phyloP scores from a whole-genome alignment of 1,284 basidiomycete genomes.

The Sporisorium exsertum region DNA sequence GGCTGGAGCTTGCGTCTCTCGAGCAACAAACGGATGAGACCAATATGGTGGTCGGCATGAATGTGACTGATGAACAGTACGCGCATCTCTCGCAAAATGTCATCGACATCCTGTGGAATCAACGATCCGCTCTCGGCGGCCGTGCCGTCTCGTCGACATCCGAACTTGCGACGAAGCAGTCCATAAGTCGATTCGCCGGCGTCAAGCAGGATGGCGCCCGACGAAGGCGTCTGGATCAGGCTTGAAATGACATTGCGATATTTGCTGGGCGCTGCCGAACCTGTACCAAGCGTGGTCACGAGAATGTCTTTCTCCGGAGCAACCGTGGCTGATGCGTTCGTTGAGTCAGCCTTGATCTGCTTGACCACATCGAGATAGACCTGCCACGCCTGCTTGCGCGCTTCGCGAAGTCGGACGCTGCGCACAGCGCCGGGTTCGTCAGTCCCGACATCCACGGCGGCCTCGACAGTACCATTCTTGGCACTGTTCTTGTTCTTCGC shows the following conservation, averaged over 20 bases:
- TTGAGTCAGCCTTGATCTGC: slow-evolving; percentile 28
- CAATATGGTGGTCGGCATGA: slow-evolving; percentile 93
- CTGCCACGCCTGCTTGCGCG: slow-evolving; percentile 47
- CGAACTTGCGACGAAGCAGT: slow-evolving; percentile 84
- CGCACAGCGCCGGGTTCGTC: slow-evolving; percentile 34
- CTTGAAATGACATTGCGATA: slow-evolving; percentile 67
- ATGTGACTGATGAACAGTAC: slow-evolving; percentile 89
- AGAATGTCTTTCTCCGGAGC: slow-evolving; percentile 72
- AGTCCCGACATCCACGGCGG: slow-evolving; percentile 23
- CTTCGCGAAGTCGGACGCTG: slow-evolving; percentile 39
- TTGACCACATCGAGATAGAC: slow-evolving; percentile 51
- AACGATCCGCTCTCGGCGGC: slow-evolving; percentile 20
- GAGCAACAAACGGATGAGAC: slow-evolving; percentile 79
- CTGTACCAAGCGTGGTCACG: slow-evolving; percentile 86
- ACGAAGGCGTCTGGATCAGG: slow-evolving; percentile 57
- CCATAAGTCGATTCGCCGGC: slow-evolving; percentile 92
- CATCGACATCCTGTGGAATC: slow-evolving; percentile 44
- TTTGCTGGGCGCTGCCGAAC: slow-evolving; percentile 81
- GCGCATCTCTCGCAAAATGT: slow-evolving; percentile 76
- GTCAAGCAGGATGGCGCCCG: slow-evolving; percentile 79
- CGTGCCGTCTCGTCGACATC: slow-evolving; percentile 67
- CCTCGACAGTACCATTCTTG: slow-evolving; percentile 45
- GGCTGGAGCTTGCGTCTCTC: slow-evolving; percentile 77
- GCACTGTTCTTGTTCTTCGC: slow-evolving; percentile 47
- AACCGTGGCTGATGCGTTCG: not conserved